phyloP scores from a whole-genome alignment of 352 stramenopile genomes.

The Phytophthora pluvialis region DNA sequence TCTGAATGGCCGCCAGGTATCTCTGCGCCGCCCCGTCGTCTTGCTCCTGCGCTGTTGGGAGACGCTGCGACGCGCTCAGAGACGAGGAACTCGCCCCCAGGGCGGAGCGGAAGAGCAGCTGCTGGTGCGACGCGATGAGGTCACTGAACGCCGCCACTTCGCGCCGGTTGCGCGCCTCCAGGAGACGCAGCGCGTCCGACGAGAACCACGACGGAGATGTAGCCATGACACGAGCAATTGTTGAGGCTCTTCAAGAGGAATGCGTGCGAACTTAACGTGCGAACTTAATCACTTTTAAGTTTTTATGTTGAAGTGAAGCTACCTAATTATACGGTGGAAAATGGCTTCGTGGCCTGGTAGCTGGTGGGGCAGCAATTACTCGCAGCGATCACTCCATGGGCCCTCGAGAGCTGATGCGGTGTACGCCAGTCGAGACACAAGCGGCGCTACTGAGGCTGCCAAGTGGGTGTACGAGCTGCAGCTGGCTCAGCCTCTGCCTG shows the following conservation, averaged over 20 bases:
- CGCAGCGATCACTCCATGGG: constrained; percentile 1
- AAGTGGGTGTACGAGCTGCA: constrained; percentile 25
- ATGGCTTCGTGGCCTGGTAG: not conserved
- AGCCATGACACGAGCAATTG: constrained; percentile 7
- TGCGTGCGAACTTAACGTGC: no score
- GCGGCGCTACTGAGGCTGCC: not conserved
- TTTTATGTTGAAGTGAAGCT: no score
- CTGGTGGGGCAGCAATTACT: not conserved
- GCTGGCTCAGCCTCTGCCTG: constrained; percentile 5
- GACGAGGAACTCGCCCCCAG: constrained; percentile 25
- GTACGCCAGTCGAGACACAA: not conserved
- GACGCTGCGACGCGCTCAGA: constrained; percentile 24
- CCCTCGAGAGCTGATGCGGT: constrained; percentile 4
- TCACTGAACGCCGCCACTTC: constrained; percentile 66
- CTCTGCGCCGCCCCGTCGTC: constrained; percentile 41
- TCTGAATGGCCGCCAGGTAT: constrained; percentile 72
- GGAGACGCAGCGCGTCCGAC: constrained; percentile 49
- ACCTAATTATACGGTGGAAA: no score
- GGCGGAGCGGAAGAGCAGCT: constrained; percentile 60
- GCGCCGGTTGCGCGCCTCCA: constrained; percentile 68
- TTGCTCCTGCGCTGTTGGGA: constrained; percentile 24
- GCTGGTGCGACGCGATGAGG: constrained; percentile 72
- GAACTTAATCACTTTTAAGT: no score
- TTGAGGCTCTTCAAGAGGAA: no score
- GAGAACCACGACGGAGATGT: constrained; percentile 41